Conservation (phyloP, 306 rosid species). For the Begonia masoniana region DNA sequence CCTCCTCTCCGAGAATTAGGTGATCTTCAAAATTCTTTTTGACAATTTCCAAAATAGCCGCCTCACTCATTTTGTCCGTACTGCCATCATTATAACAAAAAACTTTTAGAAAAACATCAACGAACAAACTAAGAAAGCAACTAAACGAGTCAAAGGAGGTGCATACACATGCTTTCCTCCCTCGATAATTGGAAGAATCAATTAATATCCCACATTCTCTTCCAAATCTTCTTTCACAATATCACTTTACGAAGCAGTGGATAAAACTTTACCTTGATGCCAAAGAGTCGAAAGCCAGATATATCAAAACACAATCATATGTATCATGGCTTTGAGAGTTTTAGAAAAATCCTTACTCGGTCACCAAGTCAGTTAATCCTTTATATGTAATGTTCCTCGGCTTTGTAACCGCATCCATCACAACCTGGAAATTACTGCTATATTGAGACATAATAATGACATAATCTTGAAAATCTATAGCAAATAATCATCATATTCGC, state of each 20-base stretch:
- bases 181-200: background rate
- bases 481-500: too few relatives aligned
- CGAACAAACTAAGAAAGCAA: too few relatives aligned
- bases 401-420: slow-evolving; percentile 92
- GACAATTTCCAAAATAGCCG: slow-evolving; percentile 68
- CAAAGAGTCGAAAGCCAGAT: background rate
- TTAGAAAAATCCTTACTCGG: slow-evolving; percentile 63
- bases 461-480: too few relatives aligned
- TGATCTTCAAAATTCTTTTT: slow-evolving; percentile 60
- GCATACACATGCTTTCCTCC: background rate
- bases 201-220: background rate
- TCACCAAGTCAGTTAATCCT: slow-evolving; percentile 90
- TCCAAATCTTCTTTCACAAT: too few relatives aligned
- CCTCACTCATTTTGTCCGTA: slow-evolving; percentile 92
- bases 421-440: slow-evolving; percentile 48
- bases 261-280: background rate
- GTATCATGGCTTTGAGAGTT: background rate
- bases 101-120: background rate
- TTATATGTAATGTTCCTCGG: slow-evolving; percentile 74
- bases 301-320: background rate
- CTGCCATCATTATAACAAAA: slow-evolving; percentile 22
- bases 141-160: background rate
- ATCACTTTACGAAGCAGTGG: background rate
- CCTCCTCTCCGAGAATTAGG: slow-evolving; percentile 97
- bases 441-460: too few relatives aligned